Conservation (phyloP, 345 rosid species). For the Hirschfeldia incana region DNA sequence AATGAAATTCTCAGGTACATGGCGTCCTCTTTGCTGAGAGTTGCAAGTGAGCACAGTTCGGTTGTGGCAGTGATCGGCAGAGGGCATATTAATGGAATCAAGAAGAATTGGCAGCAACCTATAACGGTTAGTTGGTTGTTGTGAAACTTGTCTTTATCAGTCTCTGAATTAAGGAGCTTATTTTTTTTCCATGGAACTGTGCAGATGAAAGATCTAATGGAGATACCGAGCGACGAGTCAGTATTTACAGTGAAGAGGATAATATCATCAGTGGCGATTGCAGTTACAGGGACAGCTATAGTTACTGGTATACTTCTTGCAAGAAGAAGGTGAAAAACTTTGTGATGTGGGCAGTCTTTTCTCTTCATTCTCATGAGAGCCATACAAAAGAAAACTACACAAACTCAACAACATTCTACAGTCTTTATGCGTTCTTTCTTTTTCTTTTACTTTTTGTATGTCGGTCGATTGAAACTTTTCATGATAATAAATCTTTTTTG, state of each 20-base stretch:
- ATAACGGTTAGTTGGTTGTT: constrained; percentile 48
- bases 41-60: constrained; percentile 70
- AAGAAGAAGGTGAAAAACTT: constrained; percentile 50
- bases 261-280: constrained; percentile 64
- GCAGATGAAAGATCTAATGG: constrained; percentile 73
- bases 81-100: constrained; percentile 92
- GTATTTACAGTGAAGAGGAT: constrained; percentile 49
- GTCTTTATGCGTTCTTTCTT: neutral
- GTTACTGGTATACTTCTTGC: constrained; percentile 62
- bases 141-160: neutral
- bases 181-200: neutral
- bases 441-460: neutral
- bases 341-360: constrained; percentile 14
- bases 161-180: constrained; percentile 6
- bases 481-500: constrained; percentile 25
- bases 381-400: constrained; percentile 23
- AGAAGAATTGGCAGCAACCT: constrained; percentile 86
- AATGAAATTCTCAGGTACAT: constrained; percentile 62
- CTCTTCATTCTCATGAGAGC: constrained; percentile 13
- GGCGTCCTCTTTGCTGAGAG: constrained; percentile 67
- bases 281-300: constrained; percentile 70
- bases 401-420: constrained; percentile 18
- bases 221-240: constrained; percentile 55
- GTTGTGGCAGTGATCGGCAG: constrained; percentile 98
- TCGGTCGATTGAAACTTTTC: neutral